Evolutionary conservation across 306 rosid species (phyloP).

Genomic region (Quercus glauca): DNA sequence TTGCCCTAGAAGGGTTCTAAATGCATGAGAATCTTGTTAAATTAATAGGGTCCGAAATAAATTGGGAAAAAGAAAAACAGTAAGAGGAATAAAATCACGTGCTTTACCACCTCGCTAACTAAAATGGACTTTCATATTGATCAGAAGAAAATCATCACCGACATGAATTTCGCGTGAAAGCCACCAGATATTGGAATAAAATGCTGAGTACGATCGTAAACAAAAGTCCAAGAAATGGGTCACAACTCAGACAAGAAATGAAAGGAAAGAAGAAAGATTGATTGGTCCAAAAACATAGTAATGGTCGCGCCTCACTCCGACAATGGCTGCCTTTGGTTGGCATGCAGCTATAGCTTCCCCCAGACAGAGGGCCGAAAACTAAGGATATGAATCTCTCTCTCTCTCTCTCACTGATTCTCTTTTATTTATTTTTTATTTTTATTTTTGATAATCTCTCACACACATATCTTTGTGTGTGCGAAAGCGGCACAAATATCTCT

Average conservation of each 20-base stretch:
- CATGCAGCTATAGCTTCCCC: background rate
- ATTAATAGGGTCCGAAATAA: too few relatives aligned
- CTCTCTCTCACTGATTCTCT: too few relatives aligned
- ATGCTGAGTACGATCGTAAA: background rate
- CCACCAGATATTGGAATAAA: conserved; percentile 17
- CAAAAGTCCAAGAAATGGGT: conserved; percentile 10
- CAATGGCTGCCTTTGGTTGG: conserved; percentile 18
- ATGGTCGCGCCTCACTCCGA: conserved; percentile 14
- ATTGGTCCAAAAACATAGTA: background rate
- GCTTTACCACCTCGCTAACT: background rate
- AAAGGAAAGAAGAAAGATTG: background rate
- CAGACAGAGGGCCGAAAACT: conserved; percentile 17
- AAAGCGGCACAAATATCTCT: conserved; percentile 15
- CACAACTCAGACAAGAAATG: background rate
- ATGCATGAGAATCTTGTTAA: too few relatives aligned
- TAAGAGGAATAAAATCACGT: too few relatives aligned
- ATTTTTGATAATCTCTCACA: too few relatives aligned
- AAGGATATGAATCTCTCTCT: too few relatives aligned
- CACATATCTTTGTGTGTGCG: background rate
- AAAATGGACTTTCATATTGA: too few relatives aligned
- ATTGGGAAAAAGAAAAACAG: too few relatives aligned
- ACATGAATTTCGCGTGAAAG: conserved; percentile 20
- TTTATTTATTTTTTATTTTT: too few relatives aligned
- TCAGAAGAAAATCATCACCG: too few relatives aligned
- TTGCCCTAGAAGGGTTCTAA: too few relatives aligned